These are phyloP conservation scores for Sporothrix brasiliensis DNA, from an alignment of 2,329 filamentous ascomycete species.

Conservation along the genomic window DNA sequence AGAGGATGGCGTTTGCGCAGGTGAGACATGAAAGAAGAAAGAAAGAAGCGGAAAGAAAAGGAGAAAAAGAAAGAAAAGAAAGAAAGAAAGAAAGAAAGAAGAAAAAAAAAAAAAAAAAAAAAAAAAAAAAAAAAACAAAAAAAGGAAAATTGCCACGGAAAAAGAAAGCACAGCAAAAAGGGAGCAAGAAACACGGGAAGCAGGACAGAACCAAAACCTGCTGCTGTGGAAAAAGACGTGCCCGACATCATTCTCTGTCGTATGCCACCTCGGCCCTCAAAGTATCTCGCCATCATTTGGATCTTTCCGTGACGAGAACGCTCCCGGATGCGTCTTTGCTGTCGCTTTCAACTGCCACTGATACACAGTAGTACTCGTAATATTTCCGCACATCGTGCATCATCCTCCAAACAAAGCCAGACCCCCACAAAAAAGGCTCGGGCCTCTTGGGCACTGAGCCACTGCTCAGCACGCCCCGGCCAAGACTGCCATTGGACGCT, in stretches of 20 bases:
- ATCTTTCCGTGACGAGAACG: too few relatives aligned
- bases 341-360: too few relatives aligned
- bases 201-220: neutral
- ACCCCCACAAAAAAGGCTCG: conserved; percentile 24
- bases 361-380: too few relatives aligned
- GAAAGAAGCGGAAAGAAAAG: neutral
- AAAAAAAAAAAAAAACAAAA: neutral
- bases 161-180: neutral
- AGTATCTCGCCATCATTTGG: too few relatives aligned
- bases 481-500: conserved; percentile 1
- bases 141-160: neutral
- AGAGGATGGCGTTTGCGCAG: neutral
- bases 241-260: neutral
- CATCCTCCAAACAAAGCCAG: neutral
- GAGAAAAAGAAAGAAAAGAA: conserved; percentile 2
- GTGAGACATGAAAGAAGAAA: conserved; percentile 2
- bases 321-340: too few relatives aligned
- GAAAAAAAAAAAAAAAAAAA: neutral
- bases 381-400: too few relatives aligned
- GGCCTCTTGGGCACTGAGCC: neutral
- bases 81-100: neutral
- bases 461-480: neutral
- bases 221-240: neutral
- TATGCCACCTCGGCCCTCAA: too few relatives aligned
- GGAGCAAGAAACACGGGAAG: neutral